phyloP scores from a whole-genome alignment of 441 rosid species.

The Flueggea neowawraea region DNA sequence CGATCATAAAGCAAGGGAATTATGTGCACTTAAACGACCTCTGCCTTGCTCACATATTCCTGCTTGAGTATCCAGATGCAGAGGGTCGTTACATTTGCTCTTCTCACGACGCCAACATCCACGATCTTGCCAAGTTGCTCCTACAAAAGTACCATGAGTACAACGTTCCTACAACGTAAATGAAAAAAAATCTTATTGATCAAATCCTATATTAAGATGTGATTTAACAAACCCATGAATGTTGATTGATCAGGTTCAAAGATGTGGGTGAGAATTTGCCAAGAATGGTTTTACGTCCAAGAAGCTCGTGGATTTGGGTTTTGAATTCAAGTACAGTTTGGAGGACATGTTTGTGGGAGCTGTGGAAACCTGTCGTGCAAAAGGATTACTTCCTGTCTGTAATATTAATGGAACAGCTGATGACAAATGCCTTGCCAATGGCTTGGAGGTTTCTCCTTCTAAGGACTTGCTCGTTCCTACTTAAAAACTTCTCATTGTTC shows the following conservation, averaged over 20 bases:
- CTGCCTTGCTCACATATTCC: no score
- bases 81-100: no score
- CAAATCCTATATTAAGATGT: background rate
- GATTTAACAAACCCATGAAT: background rate
- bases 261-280: conserved; percentile 54
- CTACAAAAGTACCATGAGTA: conserved; percentile 58
- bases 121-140: conserved; percentile 53
- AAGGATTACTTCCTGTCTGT: conserved; percentile 54
- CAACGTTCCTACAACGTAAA: conserved; percentile 59
- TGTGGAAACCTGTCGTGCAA: conserved; percentile 60
- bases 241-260: conserved; percentile 37
- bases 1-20: conserved; percentile 74
- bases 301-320: conserved; percentile 68
- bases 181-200: no score
- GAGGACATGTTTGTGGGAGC: conserved; percentile 74
- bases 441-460: background rate
- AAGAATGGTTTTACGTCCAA: conserved; percentile 43
- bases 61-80: no score
- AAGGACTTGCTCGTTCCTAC: background rate
- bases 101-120: conserved; percentile 54
- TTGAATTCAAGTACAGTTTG: conserved; percentile 61
- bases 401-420: background rate
- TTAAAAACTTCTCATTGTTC: no score
- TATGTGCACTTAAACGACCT: no score
- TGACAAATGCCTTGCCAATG: background rate